Conservation (phyloP, 176 grass and related monocot genomes). For the Stipa capillata region DNA sequence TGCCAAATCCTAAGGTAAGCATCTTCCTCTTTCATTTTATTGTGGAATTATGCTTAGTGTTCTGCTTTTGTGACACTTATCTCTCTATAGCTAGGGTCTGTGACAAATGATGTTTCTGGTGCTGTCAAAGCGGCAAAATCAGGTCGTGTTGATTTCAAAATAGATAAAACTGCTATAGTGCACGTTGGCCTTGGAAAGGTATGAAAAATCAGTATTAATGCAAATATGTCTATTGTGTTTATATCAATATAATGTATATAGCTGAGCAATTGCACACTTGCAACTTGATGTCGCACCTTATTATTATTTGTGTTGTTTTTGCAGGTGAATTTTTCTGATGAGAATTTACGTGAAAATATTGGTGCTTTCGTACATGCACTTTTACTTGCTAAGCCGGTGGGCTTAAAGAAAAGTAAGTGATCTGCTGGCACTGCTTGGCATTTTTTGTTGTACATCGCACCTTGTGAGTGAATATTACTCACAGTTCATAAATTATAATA, state of each 20-base stretch:
- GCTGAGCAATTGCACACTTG: background rate
- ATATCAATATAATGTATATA: conserved; percentile 6
- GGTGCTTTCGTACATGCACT: conserved; percentile 94
- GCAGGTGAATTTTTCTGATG: conserved; percentile 88
- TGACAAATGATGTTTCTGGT: conserved; percentile 83
- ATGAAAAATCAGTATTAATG: conserved; percentile 19
- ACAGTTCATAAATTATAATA: background rate
- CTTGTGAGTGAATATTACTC: conserved; percentile 17
- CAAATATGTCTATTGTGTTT: background rate
- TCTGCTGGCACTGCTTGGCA: background rate
- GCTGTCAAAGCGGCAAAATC: conserved; percentile 87
- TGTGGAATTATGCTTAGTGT: background rate
- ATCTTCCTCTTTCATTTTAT: conserved; percentile 15
- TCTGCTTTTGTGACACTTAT: conserved; percentile 12
- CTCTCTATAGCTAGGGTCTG: conserved; percentile 72
- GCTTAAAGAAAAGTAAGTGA: conserved; percentile 91
- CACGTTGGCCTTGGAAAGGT: conserved; percentile 99
- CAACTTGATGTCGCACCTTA: background rate
- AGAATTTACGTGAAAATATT: conserved; percentile 85
- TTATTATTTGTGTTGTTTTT: conserved; percentile 29
- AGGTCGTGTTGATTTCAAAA: conserved; percentile 94
- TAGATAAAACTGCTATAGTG: conserved; percentile 97
- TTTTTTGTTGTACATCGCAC: background rate
- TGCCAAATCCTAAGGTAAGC: conserved; percentile 97
- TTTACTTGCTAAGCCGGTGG: conserved; percentile 90